phyloP scores from a whole-genome alignment of 2,329 filamentous ascomycete species.

The Pseudocercospora pini-densiflorae region DNA sequence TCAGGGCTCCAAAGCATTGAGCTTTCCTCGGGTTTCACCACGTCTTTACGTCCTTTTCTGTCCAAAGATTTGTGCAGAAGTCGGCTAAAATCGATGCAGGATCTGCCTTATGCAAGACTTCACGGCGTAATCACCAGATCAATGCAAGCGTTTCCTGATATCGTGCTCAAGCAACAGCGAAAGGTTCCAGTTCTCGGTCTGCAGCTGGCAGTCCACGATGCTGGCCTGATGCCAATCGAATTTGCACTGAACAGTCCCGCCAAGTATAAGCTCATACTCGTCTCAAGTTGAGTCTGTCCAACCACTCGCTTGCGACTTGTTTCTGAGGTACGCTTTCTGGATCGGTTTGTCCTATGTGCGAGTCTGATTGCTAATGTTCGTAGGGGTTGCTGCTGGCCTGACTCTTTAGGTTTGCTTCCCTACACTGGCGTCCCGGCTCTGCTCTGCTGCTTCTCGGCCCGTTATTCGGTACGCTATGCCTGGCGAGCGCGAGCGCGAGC shows the following conservation, averaged over 20 bases:
- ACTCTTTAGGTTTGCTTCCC: not conserved
- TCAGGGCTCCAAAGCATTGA: not conserved
- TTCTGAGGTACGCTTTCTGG: not conserved
- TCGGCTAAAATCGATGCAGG: not conserved
- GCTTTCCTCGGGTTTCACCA: not conserved
- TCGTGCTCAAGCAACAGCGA: not conserved
- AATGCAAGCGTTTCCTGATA: not conserved
- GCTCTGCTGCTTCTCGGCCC: not conserved
- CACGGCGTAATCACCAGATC: not conserved
- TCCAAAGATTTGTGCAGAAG: not conserved
- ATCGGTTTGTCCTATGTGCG: not conserved
- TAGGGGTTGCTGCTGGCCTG: not conserved
- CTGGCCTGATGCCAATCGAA: not conserved
- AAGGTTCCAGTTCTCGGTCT: not conserved
- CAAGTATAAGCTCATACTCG: not conserved
- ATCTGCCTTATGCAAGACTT: not conserved
- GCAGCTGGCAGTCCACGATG: not conserved
- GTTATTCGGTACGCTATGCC: not conserved
- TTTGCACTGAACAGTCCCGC: not conserved
- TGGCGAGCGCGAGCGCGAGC: not conserved
- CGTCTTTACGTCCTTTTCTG: not conserved
- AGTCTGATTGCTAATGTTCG: not conserved
- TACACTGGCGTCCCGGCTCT: not conserved
- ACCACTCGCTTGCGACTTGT: not conserved
- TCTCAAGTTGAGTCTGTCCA: not conserved